Evolutionary conservation across 163 green algal species (phyloP).

Genomic region (Scenedesmus sp.): DNA sequence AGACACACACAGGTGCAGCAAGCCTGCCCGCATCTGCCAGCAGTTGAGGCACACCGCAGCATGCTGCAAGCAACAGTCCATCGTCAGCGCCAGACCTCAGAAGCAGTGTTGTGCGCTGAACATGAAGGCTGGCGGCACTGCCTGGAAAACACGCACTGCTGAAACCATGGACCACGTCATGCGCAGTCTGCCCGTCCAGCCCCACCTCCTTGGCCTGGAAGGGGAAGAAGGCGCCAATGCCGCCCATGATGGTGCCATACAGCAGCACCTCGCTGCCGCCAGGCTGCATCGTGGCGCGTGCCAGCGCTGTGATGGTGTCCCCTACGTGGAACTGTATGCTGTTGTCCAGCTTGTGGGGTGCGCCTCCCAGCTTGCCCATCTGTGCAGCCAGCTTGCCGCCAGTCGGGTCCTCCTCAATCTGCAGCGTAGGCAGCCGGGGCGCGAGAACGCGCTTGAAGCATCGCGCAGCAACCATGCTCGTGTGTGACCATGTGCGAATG

Average conservation of each 20-base stretch:
- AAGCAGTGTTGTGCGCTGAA: too few species aligned
- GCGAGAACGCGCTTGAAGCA: too few species aligned
- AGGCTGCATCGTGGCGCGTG: conserved; percentile 70
- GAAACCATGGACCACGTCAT: too few species aligned
- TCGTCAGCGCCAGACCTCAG: background rate
- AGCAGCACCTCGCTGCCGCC: conserved; percentile 86
- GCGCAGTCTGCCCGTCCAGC: background rate
- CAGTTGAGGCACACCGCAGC: background rate
- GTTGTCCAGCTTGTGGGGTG: conserved; percentile 92
- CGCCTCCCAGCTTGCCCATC: conserved; percentile 82
- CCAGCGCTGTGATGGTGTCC: conserved; percentile 93
- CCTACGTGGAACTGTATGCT: conserved; percentile 95
- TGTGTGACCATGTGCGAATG: too few species aligned
- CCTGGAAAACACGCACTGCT: background rate
- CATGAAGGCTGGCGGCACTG: too few species aligned
- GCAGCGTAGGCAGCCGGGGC: too few species aligned
- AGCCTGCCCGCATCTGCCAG: too few species aligned
- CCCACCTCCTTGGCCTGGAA: conserved; percentile 76
- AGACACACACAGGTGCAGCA: background rate
- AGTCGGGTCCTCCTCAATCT: conserved; percentile 98
- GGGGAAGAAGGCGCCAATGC: conserved; percentile 90
- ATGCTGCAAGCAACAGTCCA: too few species aligned
- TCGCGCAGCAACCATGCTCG: too few species aligned
- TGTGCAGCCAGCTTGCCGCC: conserved; percentile 90
- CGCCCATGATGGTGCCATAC: conserved; percentile 93